Evolutionary conservation across 2,329 filamentous ascomycete species (phyloP).

Genomic region (Stachybotrys chartarum): DNA sequence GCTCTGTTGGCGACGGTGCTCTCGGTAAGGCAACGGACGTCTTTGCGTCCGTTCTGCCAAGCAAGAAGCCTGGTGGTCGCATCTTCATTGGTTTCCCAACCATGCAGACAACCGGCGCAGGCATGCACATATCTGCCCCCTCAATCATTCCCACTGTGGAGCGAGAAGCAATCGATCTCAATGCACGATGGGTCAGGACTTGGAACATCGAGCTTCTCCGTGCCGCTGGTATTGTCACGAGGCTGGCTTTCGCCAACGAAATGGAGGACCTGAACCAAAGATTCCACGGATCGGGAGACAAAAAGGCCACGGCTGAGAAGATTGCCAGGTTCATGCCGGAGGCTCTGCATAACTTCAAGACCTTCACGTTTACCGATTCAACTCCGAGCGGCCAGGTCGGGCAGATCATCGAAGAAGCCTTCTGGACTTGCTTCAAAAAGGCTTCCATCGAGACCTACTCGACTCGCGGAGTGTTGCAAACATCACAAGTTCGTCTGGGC

Average conservation of each 20-base stretch:
- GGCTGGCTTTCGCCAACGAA: conserved; percentile 81
- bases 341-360: conserved; percentile 75
- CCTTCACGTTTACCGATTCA: conserved; percentile 83
- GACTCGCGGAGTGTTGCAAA: conserved; percentile 79
- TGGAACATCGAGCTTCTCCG: conserved; percentile 96
- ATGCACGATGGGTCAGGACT: conserved; percentile 85
- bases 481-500: conserved; percentile 71
- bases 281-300: conserved; percentile 38
- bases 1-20: conserved; percentile 31
- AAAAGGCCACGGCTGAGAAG: conserved; percentile 53
- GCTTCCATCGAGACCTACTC: conserved; percentile 83
- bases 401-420: conserved; percentile 85
- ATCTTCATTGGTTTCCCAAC: conserved; percentile 98
- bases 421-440: conserved; percentile 85
- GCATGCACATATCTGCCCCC: conserved; percentile 90
- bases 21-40: conserved; percentile 63
- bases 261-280: conserved; percentile 69
- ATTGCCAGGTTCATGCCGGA: conserved; percentile 66
- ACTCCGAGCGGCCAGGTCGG: conserved; percentile 82
- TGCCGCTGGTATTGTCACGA: conserved; percentile 81
- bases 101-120: conserved; percentile 89
- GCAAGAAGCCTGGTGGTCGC: conserved; percentile 70
- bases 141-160: conserved; percentile 97
- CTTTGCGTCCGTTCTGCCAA: conserved; percentile 84
- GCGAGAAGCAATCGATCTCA: conserved; percentile 92